Conservation (phyloP, 805 yeast genomes). For the Vanderwaltozyma tropicalis region DNA sequence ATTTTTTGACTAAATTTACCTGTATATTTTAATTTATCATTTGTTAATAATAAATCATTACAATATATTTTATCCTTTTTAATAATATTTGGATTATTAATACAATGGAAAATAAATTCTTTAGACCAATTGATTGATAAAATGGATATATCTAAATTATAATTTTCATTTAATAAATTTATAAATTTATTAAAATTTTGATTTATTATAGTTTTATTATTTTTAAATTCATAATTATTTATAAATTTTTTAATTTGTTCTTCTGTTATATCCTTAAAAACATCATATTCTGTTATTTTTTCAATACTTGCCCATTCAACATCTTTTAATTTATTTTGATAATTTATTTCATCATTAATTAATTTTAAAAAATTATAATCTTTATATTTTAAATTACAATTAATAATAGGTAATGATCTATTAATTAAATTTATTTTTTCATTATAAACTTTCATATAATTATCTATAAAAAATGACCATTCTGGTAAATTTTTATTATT, state of each 20-base stretch:
- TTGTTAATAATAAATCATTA: constrained; percentile 12
- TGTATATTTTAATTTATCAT: constrained; percentile 7
- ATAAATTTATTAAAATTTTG: constrained; percentile 11
- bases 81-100: constrained; percentile 5
- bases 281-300: constrained; percentile 11
- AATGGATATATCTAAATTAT: no score
- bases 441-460: constrained; percentile 6
- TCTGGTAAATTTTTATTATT: constrained; percentile 9
- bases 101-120: constrained; percentile 17
- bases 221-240: constrained; percentile 1
- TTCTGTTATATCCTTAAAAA: constrained; percentile 14
- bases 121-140: constrained; percentile 26
- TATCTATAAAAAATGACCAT: constrained; percentile 21
- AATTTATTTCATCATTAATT: not conserved
- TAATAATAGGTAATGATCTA: constrained; percentile 9
- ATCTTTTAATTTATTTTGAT: constrained; percentile 3
- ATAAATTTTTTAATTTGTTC: constrained; percentile 6
- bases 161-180: constrained; percentile 1
- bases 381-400: not conserved
- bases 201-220: constrained; percentile 6
- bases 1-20: constrained; percentile 18
- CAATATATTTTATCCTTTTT: constrained; percentile 13
- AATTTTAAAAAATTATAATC: not conserved
- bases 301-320: constrained; percentile 20
- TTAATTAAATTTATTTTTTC: not conserved